A percentile compares a stretch with the other conserved stretches of the same genome.
Evolutionary conservation across 139 green algal species (phyloP).

Genomic region (Chlorella vulgaris): DNA sequence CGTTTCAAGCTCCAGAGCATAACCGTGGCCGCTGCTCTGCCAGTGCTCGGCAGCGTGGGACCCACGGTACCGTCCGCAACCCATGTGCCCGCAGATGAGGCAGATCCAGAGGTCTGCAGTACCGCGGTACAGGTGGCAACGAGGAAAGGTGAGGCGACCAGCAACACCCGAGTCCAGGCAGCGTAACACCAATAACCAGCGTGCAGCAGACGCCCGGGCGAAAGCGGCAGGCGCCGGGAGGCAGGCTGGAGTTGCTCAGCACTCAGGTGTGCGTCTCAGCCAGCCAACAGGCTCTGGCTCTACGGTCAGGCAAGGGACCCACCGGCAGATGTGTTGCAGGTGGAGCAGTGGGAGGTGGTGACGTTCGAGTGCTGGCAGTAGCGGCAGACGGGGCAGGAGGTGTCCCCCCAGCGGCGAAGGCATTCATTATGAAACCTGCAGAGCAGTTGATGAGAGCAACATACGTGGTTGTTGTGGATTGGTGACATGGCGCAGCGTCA

Average conservation of each 20-base stretch:
- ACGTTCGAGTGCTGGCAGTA: conserved; percentile 66
- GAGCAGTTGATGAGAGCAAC: not conserved
- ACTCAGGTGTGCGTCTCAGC: no score
- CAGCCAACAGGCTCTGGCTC: no score
- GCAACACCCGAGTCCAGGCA: no score
- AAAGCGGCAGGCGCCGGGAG: no score
- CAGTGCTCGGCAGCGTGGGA: conserved; percentile 90
- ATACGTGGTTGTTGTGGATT: not conserved
- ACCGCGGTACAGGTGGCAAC: not conserved
- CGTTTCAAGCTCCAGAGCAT: conserved; percentile 92
- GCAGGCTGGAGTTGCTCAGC: no score
- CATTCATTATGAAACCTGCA: conserved; percentile 92
- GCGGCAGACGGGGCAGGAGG: conserved; percentile 91
- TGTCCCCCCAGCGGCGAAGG: conserved; percentile 88
- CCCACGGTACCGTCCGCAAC: conserved; percentile 88
- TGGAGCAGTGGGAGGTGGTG: conserved; percentile 65
- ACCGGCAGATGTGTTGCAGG: conserved; percentile 63
- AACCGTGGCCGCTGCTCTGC: conserved; percentile 84
- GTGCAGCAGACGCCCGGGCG: no score
- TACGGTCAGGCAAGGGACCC: no score
- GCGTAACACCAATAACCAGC: not conserved
- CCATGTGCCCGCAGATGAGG: conserved; percentile 97
- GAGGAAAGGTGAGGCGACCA: not conserved
- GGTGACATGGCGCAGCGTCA: not conserved
- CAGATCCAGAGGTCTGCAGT: conserved; percentile 95